These are phyloP conservation scores for Achlya hypogyna DNA, from an alignment of 352 stramenopile genomes.

Conservation along the genomic window DNA sequence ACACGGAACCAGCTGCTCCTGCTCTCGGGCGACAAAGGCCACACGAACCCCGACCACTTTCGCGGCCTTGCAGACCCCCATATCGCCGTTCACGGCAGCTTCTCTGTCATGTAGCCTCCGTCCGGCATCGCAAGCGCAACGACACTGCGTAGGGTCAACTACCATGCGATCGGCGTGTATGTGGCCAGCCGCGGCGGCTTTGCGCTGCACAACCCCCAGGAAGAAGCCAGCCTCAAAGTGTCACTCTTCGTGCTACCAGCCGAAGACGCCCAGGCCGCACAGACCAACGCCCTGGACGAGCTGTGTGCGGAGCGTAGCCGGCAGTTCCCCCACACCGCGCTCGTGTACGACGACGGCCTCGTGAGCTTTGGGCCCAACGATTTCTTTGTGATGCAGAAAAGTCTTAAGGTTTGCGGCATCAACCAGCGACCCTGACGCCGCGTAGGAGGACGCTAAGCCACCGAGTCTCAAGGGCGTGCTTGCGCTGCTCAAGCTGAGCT, in stretches of 20 bases:
- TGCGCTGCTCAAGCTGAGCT: conserved; percentile 85
- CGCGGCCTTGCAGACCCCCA: conserved; percentile 86
- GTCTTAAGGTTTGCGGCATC: conserved; percentile 39
- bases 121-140: background rate
- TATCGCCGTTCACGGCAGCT: conserved; percentile 92
- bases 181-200: conserved; percentile 87
- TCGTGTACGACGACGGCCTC: conserved; percentile 82
- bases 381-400: conserved; percentile 92
- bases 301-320: conserved; percentile 49
- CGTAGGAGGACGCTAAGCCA: conserved; percentile 67
- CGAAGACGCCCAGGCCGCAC: background rate
- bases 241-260: conserved; percentile 73
- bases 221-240: conserved; percentile 90
- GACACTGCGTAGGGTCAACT: conserved; percentile 66
- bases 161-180: conserved; percentile 89
- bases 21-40: conserved; percentile 91
- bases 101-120: conserved; percentile 78
- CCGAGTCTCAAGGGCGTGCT: conserved; percentile 83
- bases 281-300: conserved; percentile 34
- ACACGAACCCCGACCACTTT: conserved; percentile 91
- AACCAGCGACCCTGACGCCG: background rate
- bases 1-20: conserved; percentile 57
- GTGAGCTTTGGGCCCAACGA: conserved; percentile 89
- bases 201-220: conserved; percentile 86
- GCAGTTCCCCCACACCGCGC: conserved; percentile 53